Evolutionary conservation across 352 stramenopile species (phyloP), one percentile per base, ranked within the genome.

Genomic region (Phytophthora uliginosa): DNA sequence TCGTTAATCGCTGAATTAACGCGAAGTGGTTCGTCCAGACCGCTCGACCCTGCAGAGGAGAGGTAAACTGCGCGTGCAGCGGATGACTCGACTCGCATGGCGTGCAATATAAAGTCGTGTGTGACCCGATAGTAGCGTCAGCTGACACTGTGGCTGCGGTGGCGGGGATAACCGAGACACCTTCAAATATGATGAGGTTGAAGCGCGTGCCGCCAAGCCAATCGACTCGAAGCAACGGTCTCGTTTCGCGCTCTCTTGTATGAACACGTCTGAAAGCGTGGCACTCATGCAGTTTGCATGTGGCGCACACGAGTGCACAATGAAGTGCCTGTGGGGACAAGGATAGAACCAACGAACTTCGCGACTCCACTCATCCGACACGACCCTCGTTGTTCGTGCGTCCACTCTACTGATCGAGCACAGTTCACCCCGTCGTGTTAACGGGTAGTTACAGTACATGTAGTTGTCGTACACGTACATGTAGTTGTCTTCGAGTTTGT

Each of bases 1-100:
- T 67, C 48, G 64, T 52, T 66, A 72, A 56, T 72, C 65, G 57
- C 57, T 66, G 34, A 22, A 31, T 55, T 48, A 71, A 56, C 22
- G 53, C 40, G 34, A 65, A 71, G 54, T 54, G 63, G 33, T 13
- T 65, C 26, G 63, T 65, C 47, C 26, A 17, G 12, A 50, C 33
- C 8, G 56, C 58, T 55, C 28, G 20, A n/a, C 36, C 1, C 33
- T 42, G 36, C 36, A 57, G 31, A n/a, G 38, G 50, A 8, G n/a
- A 20, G 18, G 63, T 70, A 70, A 70, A 64, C 63, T 50, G 12
- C 34, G 33, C 40, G 18, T 34, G 18, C 9, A 66, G 54, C 18
- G 18, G 56, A 66, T 66, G 47, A 65, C 56, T 65, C 40, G 55
- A 58, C 62, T n/a, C 8, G 54, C 18, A 2, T 10, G 4, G 38